A percentile compares a stretch with the other conserved stretches of the same genome.
phyloP scores from a whole-genome alignment of 192 early-diverging fungal genomes.

The Pilaira anomala region DNA sequence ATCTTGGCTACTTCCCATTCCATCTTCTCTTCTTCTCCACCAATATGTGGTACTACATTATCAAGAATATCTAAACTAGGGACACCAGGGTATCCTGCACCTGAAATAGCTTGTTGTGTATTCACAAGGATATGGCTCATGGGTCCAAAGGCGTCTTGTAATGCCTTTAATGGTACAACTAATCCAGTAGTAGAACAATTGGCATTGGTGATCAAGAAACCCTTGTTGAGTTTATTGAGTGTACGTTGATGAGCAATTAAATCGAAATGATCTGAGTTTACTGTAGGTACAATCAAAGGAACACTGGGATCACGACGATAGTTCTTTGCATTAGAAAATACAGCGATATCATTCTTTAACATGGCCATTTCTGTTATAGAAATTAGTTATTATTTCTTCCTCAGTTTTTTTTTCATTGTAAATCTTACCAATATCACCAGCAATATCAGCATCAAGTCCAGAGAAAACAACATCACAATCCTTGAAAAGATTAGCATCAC shows the following conservation, averaged over 20 bases:
- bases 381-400: conserved; percentile 5
- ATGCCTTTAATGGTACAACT: conserved; percentile 82
- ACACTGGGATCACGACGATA: conserved; percentile 86
- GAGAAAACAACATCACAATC: conserved; percentile 93
- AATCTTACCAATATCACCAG: conserved; percentile 87
- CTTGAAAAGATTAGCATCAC: conserved; percentile 71
- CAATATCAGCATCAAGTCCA: conserved; percentile 90
- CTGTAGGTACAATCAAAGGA: conserved; percentile 91
- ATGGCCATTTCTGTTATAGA: conserved; percentile 91
- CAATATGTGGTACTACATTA: conserved; percentile 92
- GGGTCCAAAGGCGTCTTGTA: conserved; percentile 91
- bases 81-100: conserved; percentile 97
- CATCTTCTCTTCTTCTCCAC: conserved; percentile 97
- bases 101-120: conserved; percentile 95
- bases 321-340: conserved; percentile 98
- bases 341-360: conserved; percentile 78
- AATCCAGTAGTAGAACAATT: conserved; percentile 99
- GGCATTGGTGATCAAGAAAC: conserved; percentile 94
- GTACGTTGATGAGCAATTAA: conserved; percentile 72
- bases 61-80: conserved; percentile 93
- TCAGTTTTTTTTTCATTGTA: no score
- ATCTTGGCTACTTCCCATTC: conserved; percentile 94
- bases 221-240: conserved; percentile 57
- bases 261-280: conserved; percentile 87
- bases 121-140: conserved; percentile 75